These are phyloP conservation scores for Talaromyces wortmannii DNA, from an alignment of 495 filamentous ascomycete species.

Conservation along the genomic window DNA sequence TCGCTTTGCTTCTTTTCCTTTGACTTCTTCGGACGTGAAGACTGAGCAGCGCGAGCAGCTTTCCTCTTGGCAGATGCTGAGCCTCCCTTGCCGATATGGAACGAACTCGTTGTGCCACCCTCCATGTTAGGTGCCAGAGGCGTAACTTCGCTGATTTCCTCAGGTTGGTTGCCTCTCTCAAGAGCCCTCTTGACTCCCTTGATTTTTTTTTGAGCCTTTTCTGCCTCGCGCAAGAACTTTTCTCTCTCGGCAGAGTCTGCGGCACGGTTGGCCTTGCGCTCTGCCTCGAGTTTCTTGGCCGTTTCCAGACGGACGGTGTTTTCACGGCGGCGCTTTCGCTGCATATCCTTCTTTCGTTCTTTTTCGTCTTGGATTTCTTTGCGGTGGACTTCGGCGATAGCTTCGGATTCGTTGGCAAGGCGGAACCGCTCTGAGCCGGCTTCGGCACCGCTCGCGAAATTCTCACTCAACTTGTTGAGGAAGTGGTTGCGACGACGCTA, in stretches of 20 bases:
- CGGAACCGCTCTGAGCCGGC: conserved; percentile 48
- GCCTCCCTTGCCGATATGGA: conserved; percentile 59
- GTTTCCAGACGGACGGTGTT: conserved; percentile 85
- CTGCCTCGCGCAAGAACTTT: conserved; percentile 71
- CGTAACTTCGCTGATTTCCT: conserved; percentile 69
- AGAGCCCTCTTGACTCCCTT: conserved; percentile 75
- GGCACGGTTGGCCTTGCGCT: conserved; percentile 65
- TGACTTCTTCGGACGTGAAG: conserved; percentile 70
- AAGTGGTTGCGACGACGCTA: conserved; percentile 51
- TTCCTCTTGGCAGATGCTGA: conserved; percentile 60
- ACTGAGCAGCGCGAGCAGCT: conserved; percentile 51
- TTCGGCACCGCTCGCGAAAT: conserved; percentile 47
- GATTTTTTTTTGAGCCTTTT: conserved; percentile 81
- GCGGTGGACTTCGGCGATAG: conserved; percentile 77
- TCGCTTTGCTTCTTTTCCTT: conserved; percentile 97
- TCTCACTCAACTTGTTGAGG: conserved; percentile 39
- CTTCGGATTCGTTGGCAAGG: conserved; percentile 54
- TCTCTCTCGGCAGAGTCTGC: conserved; percentile 72
- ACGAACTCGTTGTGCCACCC: conserved; percentile 81
- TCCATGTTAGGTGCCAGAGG: conserved; percentile 76
- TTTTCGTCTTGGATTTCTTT: conserved; percentile 92
- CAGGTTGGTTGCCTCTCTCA: conserved; percentile 74
- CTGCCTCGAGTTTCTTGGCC: conserved; percentile 76
- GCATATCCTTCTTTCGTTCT: conserved; percentile 99
- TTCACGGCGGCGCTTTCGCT: conserved; percentile 92